phyloP scores from a whole-genome alignment of 2,329 filamentous ascomycete species.

The Claviceps fusiformis region DNA sequence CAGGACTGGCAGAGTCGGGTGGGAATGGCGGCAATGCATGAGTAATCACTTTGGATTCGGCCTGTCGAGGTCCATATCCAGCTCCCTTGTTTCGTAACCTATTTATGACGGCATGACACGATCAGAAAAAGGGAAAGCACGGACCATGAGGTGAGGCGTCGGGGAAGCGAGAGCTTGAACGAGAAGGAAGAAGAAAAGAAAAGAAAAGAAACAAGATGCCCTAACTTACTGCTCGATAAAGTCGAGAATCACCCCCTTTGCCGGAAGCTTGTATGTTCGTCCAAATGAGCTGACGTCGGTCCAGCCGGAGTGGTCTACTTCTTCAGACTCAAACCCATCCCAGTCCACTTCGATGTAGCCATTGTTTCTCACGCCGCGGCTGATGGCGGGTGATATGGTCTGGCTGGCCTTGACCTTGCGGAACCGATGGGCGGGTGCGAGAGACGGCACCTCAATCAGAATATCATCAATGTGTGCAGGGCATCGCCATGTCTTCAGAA shows the following conservation, averaged over 20 bases:
- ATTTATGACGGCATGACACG: background rate
- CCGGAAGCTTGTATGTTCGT: constrained; percentile 49
- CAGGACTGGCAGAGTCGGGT: constrained; percentile 8
- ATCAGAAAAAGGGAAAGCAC: constrained; percentile 6
- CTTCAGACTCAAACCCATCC: constrained; percentile 39
- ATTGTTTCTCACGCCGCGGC: constrained; percentile 56
- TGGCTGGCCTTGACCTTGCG: constrained; percentile 44
- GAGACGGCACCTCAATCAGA: constrained; percentile 43
- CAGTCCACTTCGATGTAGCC: constrained; percentile 57
- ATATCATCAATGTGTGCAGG: constrained; percentile 75
- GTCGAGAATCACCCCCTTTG: constrained; percentile 52
- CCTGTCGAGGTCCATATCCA: constrained; percentile 20
- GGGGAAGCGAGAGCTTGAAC: too few relatives aligned
- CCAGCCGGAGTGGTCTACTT: constrained; percentile 42
- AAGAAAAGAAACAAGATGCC: too few relatives aligned
- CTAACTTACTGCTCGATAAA: constrained; percentile 52
- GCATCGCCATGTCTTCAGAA: constrained; percentile 71
- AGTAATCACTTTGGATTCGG: constrained; percentile 18
- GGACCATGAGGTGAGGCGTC: background rate
- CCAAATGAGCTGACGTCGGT: constrained; percentile 47
- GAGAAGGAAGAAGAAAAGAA: too few relatives aligned
- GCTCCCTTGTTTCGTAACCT: constrained; percentile 26
- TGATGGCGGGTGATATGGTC: constrained; percentile 36
- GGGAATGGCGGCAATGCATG: constrained; percentile 13
- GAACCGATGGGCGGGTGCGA: constrained; percentile 47